Percentiles rank a stretch among this genome's conserved stretches.
These are phyloP conservation scores for Canavalia gladiata DNA, from an alignment of 306 rosid species.

Conservation along the genomic window DNA sequence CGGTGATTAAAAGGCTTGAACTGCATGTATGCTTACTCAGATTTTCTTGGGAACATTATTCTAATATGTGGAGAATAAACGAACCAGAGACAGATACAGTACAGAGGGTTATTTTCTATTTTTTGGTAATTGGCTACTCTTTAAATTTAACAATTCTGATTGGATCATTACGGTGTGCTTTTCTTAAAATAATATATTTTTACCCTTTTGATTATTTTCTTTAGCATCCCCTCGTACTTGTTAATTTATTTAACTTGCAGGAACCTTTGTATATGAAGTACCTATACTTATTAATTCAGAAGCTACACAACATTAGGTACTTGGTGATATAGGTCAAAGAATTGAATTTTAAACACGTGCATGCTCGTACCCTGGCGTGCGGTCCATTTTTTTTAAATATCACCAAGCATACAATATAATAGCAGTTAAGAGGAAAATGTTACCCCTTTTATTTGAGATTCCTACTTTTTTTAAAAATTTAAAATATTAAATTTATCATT, in stretches of 20 bases:
- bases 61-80: conserved; percentile 8
- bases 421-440: too few relatives aligned
- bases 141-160: background rate
- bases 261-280: background rate
- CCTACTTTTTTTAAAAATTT: too few relatives aligned
- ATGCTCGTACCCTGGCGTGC: background rate
- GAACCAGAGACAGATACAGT: background rate
- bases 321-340: background rate
- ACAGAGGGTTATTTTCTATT: background rate
- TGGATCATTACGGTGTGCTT: conserved; percentile 5
- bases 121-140: too few relatives aligned
- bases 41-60: conserved; percentile 35
- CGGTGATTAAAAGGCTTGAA: conserved; percentile 7
- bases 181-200: background rate
- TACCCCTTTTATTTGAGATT: too few relatives aligned
- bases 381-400: too few relatives aligned
- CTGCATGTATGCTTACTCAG: conserved; percentile 16
- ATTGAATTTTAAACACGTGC: background rate
- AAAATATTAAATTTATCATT: too few relatives aligned
- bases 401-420: too few relatives aligned
- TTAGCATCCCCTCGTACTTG: conserved; percentile 25
- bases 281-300: background rate
- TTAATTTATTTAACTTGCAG: background rate
- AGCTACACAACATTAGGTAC: background rate
- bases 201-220: background rate